Conservation (phyloP, 2,329 filamentous ascomycete genomes). For the Phyllachora maydis region DNA sequence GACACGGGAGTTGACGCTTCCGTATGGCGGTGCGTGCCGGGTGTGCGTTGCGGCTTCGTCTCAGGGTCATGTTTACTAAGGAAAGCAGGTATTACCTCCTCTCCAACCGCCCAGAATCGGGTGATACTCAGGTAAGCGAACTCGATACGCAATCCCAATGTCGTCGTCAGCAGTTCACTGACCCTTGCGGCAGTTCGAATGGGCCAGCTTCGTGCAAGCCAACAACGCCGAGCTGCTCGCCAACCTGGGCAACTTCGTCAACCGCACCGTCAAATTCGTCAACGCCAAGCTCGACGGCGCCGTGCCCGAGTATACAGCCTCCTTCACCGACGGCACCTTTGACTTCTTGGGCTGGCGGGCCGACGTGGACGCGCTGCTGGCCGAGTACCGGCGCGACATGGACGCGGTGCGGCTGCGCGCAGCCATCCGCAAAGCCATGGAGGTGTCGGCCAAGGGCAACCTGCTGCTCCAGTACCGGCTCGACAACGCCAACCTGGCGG, state of each 20-base stretch:
- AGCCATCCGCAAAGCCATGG: conserved; percentile 40
- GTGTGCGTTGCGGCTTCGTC: too few species aligned
- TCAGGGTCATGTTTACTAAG: too few species aligned
- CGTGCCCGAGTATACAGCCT: conserved; percentile 25
- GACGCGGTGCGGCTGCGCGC: conserved; percentile 50
- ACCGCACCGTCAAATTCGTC: conserved; percentile 37
- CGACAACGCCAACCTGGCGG: conserved; percentile 17
- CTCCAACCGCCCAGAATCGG: conserved; percentile 49
- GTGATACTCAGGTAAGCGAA: too few species aligned
- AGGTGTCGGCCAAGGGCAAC: conserved; percentile 40
- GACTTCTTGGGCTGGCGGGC: conserved; percentile 26
- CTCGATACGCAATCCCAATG: too few species aligned
- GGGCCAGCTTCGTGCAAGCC: conserved; percentile 9
- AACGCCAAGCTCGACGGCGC: conserved; percentile 28
- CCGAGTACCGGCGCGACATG: conserved; percentile 42
- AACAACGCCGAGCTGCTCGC: conserved; percentile 55
- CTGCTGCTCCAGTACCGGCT: conserved; percentile 18
- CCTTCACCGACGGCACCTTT: conserved; percentile 24
- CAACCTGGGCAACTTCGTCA: conserved; percentile 40
- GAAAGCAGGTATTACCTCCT: conserved; percentile 60
- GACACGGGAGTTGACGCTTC: conserved; percentile 49
- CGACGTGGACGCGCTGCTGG: conserved; percentile 42
- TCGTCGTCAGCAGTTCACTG: too few species aligned
- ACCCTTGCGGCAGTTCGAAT: conserved; percentile 2
- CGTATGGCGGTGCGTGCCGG: too few species aligned